A percentile compares a stretch with the other conserved stretches of the same genome.
phyloP scores from a whole-genome alignment of 345 rosid species.

The Populus pruinosa region DNA sequence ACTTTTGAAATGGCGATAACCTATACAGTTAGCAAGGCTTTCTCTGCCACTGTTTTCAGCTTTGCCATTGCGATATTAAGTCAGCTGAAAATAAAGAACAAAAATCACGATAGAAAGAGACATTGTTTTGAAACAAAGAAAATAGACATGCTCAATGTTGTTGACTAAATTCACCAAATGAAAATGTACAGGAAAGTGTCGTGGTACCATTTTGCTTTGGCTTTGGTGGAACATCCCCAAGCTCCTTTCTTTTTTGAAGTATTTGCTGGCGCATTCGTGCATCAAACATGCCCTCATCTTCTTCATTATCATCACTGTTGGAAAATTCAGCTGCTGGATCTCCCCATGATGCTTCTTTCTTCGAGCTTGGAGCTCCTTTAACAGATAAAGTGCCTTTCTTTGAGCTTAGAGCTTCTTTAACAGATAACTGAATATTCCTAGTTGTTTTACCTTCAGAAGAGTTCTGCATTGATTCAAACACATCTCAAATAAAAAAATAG shows the following conservation, averaged over 20 bases:
- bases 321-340: constrained; percentile 40
- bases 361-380: constrained; percentile 67
- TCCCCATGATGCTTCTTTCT: constrained; percentile 50
- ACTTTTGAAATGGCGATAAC: not conserved
- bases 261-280: constrained; percentile 77
- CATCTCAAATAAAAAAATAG: not conserved
- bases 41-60: not conserved
- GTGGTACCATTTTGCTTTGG: constrained; percentile 48
- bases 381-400: constrained; percentile 49
- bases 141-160: not conserved
- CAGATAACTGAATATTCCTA: constrained; percentile 66
- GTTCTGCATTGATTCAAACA: constrained; percentile 43
- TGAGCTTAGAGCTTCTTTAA: constrained; percentile 69
- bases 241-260: constrained; percentile 60
- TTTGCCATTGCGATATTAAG: not conserved
- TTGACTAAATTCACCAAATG: not conserved
- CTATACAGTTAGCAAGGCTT: not conserved
- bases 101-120: not conserved
- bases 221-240: constrained; percentile 51
- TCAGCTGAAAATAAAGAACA: not conserved
- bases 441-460: constrained; percentile 41
- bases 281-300: constrained; percentile 76
- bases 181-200: not conserved
- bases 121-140: not conserved
- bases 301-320: constrained; percentile 32